A percentile compares a stretch with the other conserved stretches of the same genome.
phyloP scores from a whole-genome alignment of 148 eudicot genomes.

The Cornus controversa region DNA sequence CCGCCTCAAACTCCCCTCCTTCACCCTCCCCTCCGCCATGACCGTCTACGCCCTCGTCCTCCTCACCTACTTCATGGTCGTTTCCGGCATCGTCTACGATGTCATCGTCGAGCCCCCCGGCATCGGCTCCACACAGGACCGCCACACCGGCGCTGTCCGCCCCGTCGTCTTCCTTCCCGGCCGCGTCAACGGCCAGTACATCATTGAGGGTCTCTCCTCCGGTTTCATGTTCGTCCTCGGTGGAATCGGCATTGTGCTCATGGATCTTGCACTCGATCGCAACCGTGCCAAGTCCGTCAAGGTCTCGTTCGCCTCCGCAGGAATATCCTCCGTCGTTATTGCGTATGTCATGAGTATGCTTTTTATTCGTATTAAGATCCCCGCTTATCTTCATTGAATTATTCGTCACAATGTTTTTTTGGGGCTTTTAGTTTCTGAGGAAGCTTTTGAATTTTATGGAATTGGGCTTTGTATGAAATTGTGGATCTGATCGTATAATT shows the following conservation, averaged over 20 bases:
- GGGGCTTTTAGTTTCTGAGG: background rate
- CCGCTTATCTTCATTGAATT: constrained; percentile 61
- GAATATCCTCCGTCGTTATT: constrained; percentile 47
- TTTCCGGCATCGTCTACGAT: constrained; percentile 90
- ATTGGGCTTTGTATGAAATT: constrained; percentile 13
- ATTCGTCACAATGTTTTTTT: no score
- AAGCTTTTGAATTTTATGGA: background rate
- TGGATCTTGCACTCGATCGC: constrained; percentile 71
- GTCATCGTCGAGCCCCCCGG: constrained; percentile 97
- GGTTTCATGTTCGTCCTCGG: constrained; percentile 95
- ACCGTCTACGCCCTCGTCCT: constrained; percentile 66
- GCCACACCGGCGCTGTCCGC: constrained; percentile 56
- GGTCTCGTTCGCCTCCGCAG: constrained; percentile 60
- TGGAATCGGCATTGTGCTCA: constrained; percentile 66
- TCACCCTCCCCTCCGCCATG: constrained; percentile 71
- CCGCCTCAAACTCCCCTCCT: constrained; percentile 71
- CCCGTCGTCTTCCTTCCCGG: constrained; percentile 93
- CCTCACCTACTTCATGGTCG: constrained; percentile 88
- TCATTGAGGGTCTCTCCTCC: constrained; percentile 83
- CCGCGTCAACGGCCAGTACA: constrained; percentile 94
- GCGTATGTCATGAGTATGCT: constrained; percentile 89
- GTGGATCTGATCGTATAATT: background rate
- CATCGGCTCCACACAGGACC: constrained; percentile 86
- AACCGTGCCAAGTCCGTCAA: constrained; percentile 59
- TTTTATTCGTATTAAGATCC: constrained; percentile 90